Percentiles rank a stretch among this genome's conserved stretches.
Conservation (phyloP, 108 stramenopile genomes). For the Fistulifera solaris region DNA sequence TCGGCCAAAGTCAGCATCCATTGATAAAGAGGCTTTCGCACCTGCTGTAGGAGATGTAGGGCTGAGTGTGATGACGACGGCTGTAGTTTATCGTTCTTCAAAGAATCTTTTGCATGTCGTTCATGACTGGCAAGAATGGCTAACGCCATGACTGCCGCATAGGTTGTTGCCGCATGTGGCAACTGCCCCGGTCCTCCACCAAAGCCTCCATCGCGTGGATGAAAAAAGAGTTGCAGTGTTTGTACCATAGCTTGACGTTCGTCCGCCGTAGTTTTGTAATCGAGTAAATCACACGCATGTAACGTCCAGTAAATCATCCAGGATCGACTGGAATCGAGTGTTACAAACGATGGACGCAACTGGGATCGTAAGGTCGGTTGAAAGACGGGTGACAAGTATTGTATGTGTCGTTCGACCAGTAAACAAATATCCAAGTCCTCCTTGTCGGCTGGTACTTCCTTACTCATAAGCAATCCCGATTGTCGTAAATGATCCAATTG, state of each 20-base stretch:
- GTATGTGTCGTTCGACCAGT: slow-evolving; percentile 27
- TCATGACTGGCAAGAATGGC: slow-evolving; percentile 44
- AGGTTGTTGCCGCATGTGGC: slow-evolving; percentile 93
- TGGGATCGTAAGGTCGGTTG: background rate
- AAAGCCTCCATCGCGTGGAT: slow-evolving; percentile 70
- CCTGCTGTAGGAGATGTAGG: slow-evolving; percentile 3
- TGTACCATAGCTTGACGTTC: slow-evolving; percentile 32
- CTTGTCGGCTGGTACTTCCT: background rate
- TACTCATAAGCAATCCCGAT: slow-evolving; percentile 40
- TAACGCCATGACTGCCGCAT: slow-evolving; percentile 77
- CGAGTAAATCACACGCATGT: slow-evolving; percentile 85
- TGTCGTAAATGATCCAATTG: slow-evolving; percentile 51
- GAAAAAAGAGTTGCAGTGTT: slow-evolving; percentile 29
- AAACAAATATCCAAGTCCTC: slow-evolving; percentile 18
- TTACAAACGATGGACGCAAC: slow-evolving; percentile 41
- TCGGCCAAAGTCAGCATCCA: slow-evolving; percentile 52
- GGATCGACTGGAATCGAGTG: slow-evolving; percentile 90
- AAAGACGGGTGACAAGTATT: slow-evolving; percentile 19
- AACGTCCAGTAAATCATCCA: slow-evolving; percentile 97
- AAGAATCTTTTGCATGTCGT: too few species aligned
- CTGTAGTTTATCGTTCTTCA: too few species aligned
- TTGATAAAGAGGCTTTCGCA: slow-evolving; percentile 43
- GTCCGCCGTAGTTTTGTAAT: slow-evolving; percentile 5
- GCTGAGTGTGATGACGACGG: background rate
- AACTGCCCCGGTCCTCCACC: slow-evolving; percentile 92